These are phyloP conservation scores for Trebouxia gelatinosa DNA, from an alignment of 163 green algal genomes.

Conservation along the genomic window DNA sequence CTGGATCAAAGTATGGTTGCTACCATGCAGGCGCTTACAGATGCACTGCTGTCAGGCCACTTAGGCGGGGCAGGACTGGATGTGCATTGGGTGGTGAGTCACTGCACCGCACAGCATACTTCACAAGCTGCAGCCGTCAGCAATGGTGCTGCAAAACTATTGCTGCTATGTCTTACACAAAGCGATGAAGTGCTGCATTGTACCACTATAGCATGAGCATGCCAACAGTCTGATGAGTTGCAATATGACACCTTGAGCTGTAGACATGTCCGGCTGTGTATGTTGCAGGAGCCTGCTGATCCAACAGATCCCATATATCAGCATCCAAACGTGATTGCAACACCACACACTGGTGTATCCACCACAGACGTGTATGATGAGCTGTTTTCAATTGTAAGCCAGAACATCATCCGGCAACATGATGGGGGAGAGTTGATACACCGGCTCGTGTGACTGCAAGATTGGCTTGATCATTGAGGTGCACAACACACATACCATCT, in stretches of 20 bases:
- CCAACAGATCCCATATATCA: conserved; percentile 32
- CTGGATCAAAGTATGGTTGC: too few relatives aligned
- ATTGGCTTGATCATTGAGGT: too few relatives aligned
- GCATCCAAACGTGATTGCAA: conserved; percentile 37
- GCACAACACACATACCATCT: too few relatives aligned
- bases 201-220: not conserved
- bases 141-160: not conserved
- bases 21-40: conserved; percentile 23
- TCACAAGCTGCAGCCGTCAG: not conserved
- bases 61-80: conserved; percentile 57
- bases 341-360: conserved; percentile 30
- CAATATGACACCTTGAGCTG: not conserved
- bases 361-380: conserved; percentile 11
- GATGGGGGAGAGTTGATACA: not conserved
- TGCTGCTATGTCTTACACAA: not conserved
- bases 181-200: too few relatives aligned
- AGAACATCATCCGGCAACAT: conserved; percentile 26
- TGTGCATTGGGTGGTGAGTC: conserved; percentile 49
- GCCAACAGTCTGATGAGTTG: not conserved
- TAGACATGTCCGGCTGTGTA: not conserved
- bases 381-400: not conserved
- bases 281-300: conserved; percentile 36
- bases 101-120: not conserved
- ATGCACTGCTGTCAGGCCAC: conserved; percentile 32
- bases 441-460: too few relatives aligned